Evolutionary conservation across 257 asterid species (phyloP).

Genomic region (Linderniella brevidens): DNA sequence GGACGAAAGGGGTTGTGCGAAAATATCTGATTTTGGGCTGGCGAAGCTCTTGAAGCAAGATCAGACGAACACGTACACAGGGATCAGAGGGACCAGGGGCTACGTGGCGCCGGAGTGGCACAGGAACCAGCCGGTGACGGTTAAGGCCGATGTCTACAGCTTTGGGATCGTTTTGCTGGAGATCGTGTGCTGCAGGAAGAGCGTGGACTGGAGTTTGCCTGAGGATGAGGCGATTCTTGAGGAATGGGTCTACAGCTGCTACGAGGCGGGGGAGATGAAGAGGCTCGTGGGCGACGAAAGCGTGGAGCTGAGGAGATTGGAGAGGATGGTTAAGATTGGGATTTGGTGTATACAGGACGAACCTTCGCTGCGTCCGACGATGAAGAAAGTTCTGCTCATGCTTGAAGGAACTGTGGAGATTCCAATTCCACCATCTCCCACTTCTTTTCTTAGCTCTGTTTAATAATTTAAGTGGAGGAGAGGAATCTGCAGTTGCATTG

Average conservation of each 20-base stretch:
- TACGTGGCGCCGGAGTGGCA: slow-evolving; percentile 51
- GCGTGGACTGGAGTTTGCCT: slow-evolving; percentile 16
- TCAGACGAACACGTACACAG: slow-evolving; percentile 28
- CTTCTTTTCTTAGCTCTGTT: slow-evolving; percentile 21
- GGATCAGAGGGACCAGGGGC: slow-evolving; percentile 35
- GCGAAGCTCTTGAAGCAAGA: slow-evolving; percentile 38
- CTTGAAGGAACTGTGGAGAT: slow-evolving; percentile 46
- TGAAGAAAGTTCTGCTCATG: slow-evolving; percentile 44
- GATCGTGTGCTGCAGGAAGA: slow-evolving; percentile 22
- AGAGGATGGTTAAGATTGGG: slow-evolving; percentile 27
- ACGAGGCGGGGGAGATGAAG: slow-evolving; percentile 11
- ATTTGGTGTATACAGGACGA: slow-evolving; percentile 47
- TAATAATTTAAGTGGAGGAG: slow-evolving; percentile 7
- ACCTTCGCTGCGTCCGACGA: slow-evolving; percentile 36
- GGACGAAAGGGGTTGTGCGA: slow-evolving; percentile 23
- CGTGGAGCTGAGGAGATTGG: slow-evolving; percentile 17
- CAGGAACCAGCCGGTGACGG: slow-evolving; percentile 24
- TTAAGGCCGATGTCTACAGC: slow-evolving; percentile 44
- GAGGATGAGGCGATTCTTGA: slow-evolving; percentile 33
- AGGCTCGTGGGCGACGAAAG: slow-evolving; percentile 17
- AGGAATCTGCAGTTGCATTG: too few relatives aligned
- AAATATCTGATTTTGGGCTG: slow-evolving; percentile 40
- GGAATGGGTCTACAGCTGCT: slow-evolving; percentile 25
- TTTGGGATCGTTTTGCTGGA: slow-evolving; percentile 38
- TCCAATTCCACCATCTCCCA: slow-evolving; percentile 37